Percentiles rank a stretch among this genome's conserved stretches.
Conservation (phyloP, 805 yeast species). For the Suhomyces canberraensis region DNA sequence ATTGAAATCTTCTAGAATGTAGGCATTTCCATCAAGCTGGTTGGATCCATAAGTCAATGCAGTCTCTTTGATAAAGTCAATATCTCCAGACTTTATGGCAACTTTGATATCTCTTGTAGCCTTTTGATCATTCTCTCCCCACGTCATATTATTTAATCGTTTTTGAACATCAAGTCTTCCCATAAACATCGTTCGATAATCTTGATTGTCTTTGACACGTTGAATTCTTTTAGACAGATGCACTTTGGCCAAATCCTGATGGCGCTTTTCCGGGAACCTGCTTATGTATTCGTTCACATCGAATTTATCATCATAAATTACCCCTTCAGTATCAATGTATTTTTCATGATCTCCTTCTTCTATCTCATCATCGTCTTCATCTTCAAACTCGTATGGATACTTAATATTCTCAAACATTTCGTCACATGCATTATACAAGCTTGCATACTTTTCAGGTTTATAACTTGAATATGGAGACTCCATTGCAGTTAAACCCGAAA, state of each 20-base stretch:
- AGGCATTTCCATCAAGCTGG: conserved; percentile 11
- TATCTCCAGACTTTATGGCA: background rate
- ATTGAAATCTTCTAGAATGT: conserved; percentile 7
- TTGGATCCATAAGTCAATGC: conserved; percentile 13
- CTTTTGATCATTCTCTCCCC: background rate
- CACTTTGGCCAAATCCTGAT: background rate
- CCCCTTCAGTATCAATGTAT: conserved; percentile 5
- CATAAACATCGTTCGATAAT: conserved; percentile 6
- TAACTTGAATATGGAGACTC: conserved; percentile 8
- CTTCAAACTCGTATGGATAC: conserved; percentile 28
- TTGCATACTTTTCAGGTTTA: conserved; percentile 9
- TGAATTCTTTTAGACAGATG: conserved; percentile 2
- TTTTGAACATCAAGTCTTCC: conserved; percentile 10
- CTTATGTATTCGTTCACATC: conserved; percentile 6
- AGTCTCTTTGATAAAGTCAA: background rate
- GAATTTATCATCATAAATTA: conserved; percentile 6
- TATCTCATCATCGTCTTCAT: conserved; percentile 8
- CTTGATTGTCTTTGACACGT: conserved; percentile 3
- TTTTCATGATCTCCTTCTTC: conserved; percentile 5
- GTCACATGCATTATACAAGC: conserved; percentile 23
- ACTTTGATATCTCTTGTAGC: too few species aligned
- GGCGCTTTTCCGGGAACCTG: background rate
- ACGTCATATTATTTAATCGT: background rate
- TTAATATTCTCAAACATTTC: conserved; percentile 21
- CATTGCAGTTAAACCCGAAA: conserved; percentile 18